phyloP scores from a whole-genome alignment of 1,284 basidiomycete species.

The Ganoderma sinense region DNA sequence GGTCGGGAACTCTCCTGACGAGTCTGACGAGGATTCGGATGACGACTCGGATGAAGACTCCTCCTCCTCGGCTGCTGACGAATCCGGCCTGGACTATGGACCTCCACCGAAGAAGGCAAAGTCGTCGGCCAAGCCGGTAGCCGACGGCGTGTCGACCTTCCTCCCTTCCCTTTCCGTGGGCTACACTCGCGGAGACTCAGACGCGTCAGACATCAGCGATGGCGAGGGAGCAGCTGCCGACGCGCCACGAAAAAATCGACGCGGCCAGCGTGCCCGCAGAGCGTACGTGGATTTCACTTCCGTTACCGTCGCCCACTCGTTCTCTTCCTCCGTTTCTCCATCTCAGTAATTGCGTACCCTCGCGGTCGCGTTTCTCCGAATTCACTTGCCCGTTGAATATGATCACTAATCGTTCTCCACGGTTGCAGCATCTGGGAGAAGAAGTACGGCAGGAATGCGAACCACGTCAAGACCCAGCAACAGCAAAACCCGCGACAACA shows the following conservation, averaged over 20 bases:
- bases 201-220: conserved; percentile 78
- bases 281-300: conserved; percentile 69
- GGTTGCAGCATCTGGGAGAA: conserved; percentile 92
- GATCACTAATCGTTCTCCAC: conserved; percentile 6
- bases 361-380: neutral
- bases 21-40: conserved; percentile 35
- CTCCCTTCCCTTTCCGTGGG: conserved; percentile 89
- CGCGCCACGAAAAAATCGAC: conserved; percentile 80
- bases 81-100: conserved; percentile 18
- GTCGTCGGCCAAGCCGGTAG: conserved; percentile 25
- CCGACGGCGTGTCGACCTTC: conserved; percentile 74
- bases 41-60: conserved; percentile 28
- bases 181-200: conserved; percentile 82
- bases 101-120: conserved; percentile 20
- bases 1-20: conserved; percentile 27
- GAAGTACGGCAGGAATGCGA: conserved; percentile 91
- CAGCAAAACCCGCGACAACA: conserved; percentile 35
- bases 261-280: conserved; percentile 90
- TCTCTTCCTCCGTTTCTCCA: neutral
- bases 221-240: conserved; percentile 65
- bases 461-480: conserved; percentile 82
- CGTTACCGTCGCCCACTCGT: neutral
- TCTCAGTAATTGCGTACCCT: no score
- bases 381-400: neutral
- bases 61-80: conserved; percentile 37